A percentile compares a stretch with the other conserved stretches of the same genome.
phyloP scores from a whole-genome alignment of 495 filamentous ascomycete genomes.

The Apodospora peruviana region DNA sequence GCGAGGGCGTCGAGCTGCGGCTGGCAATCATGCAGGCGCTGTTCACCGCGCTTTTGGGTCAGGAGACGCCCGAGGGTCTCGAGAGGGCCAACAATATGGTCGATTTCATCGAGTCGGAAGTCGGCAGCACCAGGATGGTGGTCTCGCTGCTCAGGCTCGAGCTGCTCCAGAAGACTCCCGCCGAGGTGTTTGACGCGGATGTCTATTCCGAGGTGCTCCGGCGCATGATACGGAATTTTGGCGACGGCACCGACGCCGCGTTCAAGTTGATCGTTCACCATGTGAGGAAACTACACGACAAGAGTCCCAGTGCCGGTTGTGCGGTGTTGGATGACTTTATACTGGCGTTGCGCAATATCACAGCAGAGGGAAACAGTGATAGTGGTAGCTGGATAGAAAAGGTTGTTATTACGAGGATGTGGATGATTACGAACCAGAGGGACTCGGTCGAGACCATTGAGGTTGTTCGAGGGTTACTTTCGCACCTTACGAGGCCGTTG shows the following conservation, averaged over 20 bases:
- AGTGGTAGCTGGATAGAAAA: conserved; percentile 70
- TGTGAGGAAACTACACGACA: conserved; percentile 58
- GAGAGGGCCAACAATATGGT: conserved; percentile 53
- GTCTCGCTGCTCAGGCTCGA: conserved; percentile 70
- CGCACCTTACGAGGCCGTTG: conserved; percentile 27
- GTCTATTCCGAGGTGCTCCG: conserved; percentile 47
- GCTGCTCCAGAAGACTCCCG: conserved; percentile 42
- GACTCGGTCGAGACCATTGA: conserved; percentile 20
- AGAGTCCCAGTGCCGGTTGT: conserved; percentile 46
- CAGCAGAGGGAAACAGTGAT: conserved; percentile 32
- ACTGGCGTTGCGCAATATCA: conserved; percentile 30
- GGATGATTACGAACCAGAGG: conserved; percentile 44
- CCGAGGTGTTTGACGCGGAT: conserved; percentile 40
- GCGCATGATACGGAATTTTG: conserved; percentile 51
- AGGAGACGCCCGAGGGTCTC: conserved; percentile 37
- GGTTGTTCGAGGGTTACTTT: conserved; percentile 14
- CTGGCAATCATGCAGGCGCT: conserved; percentile 60
- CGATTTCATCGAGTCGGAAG: conserved; percentile 52
- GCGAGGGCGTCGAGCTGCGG: conserved; percentile 57
- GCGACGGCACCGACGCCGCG: conserved; percentile 53
- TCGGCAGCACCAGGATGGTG: conserved; percentile 51
- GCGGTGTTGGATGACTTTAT: conserved; percentile 58
- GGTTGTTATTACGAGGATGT: conserved; percentile 56
- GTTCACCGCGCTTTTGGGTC: conserved; percentile 48
- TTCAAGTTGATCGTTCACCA: conserved; percentile 68